Evolutionary conservation across 192 early-diverging fungal genomes (phyloP).

Genomic region (Podila epicladia): DNA sequence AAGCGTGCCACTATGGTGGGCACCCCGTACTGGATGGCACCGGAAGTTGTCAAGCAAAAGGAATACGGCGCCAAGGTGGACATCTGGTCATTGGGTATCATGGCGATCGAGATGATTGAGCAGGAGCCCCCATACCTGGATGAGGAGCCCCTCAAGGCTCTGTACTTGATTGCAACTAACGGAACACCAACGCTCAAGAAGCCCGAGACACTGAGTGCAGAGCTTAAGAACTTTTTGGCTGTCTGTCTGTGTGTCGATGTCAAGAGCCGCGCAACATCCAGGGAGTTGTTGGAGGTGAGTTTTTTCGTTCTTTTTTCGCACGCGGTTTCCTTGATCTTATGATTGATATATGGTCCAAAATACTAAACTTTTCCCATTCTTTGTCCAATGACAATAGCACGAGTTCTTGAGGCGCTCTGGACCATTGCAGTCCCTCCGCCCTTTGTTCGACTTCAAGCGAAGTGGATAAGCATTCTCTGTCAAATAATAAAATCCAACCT

Average conservation of each 20-base stretch:
- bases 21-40: slow-evolving; percentile 93
- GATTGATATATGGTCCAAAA: background rate
- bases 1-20: slow-evolving; percentile 93
- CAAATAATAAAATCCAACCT: background rate
- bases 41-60: slow-evolving; percentile 87
- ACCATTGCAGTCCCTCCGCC: slow-evolving; percentile 68
- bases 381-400: slow-evolving; percentile 56
- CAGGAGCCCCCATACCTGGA: slow-evolving; percentile 96
- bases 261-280: slow-evolving; percentile 79
- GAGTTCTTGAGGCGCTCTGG: slow-evolving; percentile 74
- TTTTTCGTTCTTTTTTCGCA: background rate
- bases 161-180: slow-evolving; percentile 96
- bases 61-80: slow-evolving; percentile 84
- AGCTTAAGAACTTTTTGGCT: slow-evolving; percentile 90
- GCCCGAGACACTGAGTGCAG: slow-evolving; percentile 81
- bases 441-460: slow-evolving; percentile 66
- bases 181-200: slow-evolving; percentile 94
- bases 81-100: slow-evolving; percentile 95
- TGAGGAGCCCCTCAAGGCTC: slow-evolving; percentile 93
- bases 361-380: slow-evolving; percentile 5
- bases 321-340: background rate
- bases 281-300: slow-evolving; percentile 77
- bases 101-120: slow-evolving; percentile 99
- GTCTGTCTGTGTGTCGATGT: slow-evolving; percentile 91
- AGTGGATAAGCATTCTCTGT: slow-evolving; percentile 13